Percentiles rank a stretch among this genome's conserved stretches.
phyloP scores from a whole-genome alignment of 164 flowering plant genomes.

The Houttuynia cordata region DNA sequence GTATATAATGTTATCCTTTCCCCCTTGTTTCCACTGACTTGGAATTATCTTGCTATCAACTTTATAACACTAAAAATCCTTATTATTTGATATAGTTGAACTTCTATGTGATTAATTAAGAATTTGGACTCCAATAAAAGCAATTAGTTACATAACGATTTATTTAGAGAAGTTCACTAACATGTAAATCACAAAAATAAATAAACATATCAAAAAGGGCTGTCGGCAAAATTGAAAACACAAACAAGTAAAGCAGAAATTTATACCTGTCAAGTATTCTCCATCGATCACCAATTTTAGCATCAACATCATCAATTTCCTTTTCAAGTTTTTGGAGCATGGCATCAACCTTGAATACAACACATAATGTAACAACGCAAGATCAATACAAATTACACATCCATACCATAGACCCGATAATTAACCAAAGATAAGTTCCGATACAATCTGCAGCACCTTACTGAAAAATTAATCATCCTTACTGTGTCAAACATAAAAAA shows the following conservation, averaged over 20 bases:
- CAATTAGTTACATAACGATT: no score
- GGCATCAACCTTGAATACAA: conserved; percentile 55
- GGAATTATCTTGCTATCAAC: background rate
- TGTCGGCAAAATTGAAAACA: background rate
- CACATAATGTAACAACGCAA: background rate
- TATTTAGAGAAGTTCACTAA: no score
- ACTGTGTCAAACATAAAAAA: background rate
- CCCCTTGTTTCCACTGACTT: background rate
- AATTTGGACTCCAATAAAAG: no score
- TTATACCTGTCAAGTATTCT: conserved; percentile 71
- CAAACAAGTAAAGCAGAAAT: background rate
- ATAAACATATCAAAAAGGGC: no score
- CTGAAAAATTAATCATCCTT: background rate
- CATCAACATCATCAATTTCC: conserved; percentile 96
- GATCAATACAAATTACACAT: background rate
- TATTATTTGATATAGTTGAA: background rate
- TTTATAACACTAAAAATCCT: background rate
- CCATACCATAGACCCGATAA: background rate
- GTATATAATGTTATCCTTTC: background rate
- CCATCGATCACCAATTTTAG: conserved; percentile 78
- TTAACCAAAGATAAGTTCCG: background rate
- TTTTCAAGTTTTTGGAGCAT: conserved; percentile 91
- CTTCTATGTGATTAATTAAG: no score
- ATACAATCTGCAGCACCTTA: background rate
- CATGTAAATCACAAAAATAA: no score